phyloP scores from a whole-genome alignment of 2,329 filamentous ascomycete genomes.

The Gremmenia infestans region DNA sequence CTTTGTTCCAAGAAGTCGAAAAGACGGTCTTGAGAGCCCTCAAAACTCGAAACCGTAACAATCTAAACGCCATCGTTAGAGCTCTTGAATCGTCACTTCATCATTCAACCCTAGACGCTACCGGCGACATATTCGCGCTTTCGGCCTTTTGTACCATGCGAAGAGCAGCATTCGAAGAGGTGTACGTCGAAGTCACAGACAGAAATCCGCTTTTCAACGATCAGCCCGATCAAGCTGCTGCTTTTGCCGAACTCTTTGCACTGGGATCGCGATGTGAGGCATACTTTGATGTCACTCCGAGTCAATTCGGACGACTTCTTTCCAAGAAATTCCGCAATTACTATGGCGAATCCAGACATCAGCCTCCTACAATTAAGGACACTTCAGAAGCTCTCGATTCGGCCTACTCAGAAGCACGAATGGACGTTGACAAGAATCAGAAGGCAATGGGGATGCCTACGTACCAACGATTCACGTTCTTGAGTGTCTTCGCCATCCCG shows the following conservation, averaged over 20 bases:
- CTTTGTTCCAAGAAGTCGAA: slow-evolving; percentile 37
- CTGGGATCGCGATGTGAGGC: slow-evolving; percentile 58
- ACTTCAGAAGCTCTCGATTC: slow-evolving; percentile 45
- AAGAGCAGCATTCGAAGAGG: slow-evolving; percentile 54
- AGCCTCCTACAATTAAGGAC: slow-evolving; percentile 45
- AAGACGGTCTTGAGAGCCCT: slow-evolving; percentile 5
- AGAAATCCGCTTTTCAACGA: slow-evolving; percentile 56
- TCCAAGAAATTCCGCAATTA: slow-evolving; percentile 32
- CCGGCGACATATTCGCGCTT: slow-evolving; percentile 50
- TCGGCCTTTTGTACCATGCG: slow-evolving; percentile 53
- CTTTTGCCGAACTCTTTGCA: slow-evolving; percentile 59
- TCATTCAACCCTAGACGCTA: slow-evolving; percentile 34
- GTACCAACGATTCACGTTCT: slow-evolving; percentile 37
- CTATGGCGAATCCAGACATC: slow-evolving; percentile 40
- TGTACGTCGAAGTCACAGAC: slow-evolving; percentile 58
- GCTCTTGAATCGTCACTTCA: slow-evolving; percentile 6
- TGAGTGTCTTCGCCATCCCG: slow-evolving; percentile 58
- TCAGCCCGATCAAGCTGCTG: slow-evolving; percentile 57
- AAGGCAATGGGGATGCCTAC: slow-evolving; percentile 39
- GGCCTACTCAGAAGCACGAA: slow-evolving; percentile 45
- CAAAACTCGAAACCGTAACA: slow-evolving; percentile 5
- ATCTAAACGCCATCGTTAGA: slow-evolving; percentile 5
- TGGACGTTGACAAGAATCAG: slow-evolving; percentile 44
- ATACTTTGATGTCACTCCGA: slow-evolving; percentile 53
- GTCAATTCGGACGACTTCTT: slow-evolving; percentile 39